Evolutionary conservation across 495 filamentous ascomycete genomes (phyloP).

Genomic region (Penicillium arizonense): DNA sequence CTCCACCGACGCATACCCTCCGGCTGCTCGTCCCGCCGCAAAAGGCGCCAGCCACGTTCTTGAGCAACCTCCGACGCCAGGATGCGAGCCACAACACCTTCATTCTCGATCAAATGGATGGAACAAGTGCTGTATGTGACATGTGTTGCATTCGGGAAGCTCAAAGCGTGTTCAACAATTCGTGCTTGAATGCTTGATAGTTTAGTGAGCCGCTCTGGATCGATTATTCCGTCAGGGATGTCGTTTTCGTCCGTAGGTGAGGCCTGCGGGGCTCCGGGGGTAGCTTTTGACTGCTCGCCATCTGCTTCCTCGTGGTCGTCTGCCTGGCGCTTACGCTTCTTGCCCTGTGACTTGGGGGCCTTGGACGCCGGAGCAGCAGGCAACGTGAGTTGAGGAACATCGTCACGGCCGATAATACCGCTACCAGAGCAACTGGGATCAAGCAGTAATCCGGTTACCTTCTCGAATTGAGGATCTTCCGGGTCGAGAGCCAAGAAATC

Average conservation of each 20-base stretch:
- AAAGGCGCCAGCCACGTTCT: constrained; percentile 70
- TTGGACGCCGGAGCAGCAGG: constrained; percentile 28
- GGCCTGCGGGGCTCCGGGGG: constrained; percentile 6
- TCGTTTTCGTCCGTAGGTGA: constrained; percentile 38
- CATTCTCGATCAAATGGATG: constrained; percentile 81
- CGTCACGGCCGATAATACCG: constrained; percentile 86
- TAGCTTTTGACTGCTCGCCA: constrained; percentile 12
- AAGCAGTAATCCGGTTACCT: constrained; percentile 73
- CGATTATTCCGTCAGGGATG: constrained; percentile 21
- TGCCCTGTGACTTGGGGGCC: constrained; percentile 28
- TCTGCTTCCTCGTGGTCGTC: constrained; percentile 23
- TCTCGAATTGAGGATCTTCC: constrained; percentile 41
- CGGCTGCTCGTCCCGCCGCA: constrained; percentile 68
- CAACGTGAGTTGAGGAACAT: constrained; percentile 58
- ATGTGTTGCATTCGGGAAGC: constrained; percentile 70
- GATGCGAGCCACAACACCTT: constrained; percentile 72
- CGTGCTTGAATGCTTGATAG: constrained; percentile 75
- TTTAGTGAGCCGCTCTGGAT: constrained; percentile 58
- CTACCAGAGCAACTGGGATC: constrained; percentile 95
- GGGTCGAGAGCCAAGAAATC: constrained; percentile 82
- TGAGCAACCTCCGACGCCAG: constrained; percentile 63
- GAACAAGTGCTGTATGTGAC: constrained; percentile 95
- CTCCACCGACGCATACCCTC: constrained; percentile 68
- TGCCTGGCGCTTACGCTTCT: constrained; percentile 43
- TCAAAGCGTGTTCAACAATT: constrained; percentile 78